Conservation (phyloP, 2,329 filamentous ascomycete species). For the Diaporthe sp. region DNA sequence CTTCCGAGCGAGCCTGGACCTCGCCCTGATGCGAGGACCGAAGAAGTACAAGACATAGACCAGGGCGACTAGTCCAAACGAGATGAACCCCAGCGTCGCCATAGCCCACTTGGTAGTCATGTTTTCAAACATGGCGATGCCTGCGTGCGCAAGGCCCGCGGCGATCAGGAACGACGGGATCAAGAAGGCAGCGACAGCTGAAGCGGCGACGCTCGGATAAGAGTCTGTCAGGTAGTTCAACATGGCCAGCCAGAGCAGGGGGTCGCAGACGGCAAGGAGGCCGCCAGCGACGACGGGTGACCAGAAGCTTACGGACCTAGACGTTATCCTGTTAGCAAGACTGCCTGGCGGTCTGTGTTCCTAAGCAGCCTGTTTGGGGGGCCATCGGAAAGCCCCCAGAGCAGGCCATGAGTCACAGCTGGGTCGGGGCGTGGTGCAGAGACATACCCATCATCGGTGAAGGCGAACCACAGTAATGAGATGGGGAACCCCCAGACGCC, state of each 20-base stretch:
- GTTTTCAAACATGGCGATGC: conserved; percentile 54
- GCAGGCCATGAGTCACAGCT: not conserved
- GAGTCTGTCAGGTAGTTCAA: conserved; percentile 59
- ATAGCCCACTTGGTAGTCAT: conserved; percentile 58
- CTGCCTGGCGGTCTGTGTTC: not conserved
- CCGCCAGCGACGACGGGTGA: conserved; percentile 56
- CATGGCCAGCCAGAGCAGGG: conserved; percentile 59
- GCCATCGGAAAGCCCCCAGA: not conserved
- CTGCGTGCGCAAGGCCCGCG: conserved; percentile 54
- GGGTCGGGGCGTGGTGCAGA: not conserved
- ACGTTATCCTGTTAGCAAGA: not conserved
- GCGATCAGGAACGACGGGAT: conserved; percentile 59
- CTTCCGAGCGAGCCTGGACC: conserved; percentile 53
- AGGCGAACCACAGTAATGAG: conserved; percentile 59
- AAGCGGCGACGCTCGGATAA: conserved; percentile 57
- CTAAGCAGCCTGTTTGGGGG: not conserved
- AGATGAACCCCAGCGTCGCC: conserved; percentile 56
- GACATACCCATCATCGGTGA: conserved; percentile 55
- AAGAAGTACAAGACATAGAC: conserved; percentile 59
- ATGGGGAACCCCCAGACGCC: conserved; percentile 58
- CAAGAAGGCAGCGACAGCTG: conserved; percentile 58
- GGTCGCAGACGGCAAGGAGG: conserved; percentile 57
- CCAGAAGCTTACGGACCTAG: conserved; percentile 51
- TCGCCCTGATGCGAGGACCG: conserved; percentile 50
- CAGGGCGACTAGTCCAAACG: conserved; percentile 54